phyloP scores from a whole-genome alignment of 192 early-diverging fungal species.

The Linnemannia schmuckeri region DNA sequence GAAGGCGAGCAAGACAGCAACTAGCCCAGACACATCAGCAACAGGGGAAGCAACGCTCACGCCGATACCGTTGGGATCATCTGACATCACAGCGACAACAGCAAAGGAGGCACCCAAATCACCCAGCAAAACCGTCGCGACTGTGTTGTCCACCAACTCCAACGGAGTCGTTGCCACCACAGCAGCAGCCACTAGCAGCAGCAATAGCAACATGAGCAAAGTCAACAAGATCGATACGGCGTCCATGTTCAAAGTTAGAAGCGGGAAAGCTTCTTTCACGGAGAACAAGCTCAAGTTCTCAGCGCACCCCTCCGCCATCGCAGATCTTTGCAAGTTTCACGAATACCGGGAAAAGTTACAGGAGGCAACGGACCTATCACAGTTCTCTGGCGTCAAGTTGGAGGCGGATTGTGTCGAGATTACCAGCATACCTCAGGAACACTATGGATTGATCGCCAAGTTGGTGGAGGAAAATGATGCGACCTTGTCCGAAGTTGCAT shows the following conservation, averaged over 20 bases:
- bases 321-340: conserved; percentile 44
- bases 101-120: conserved; percentile 12
- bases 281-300: conserved; percentile 49
- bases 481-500: conserved; percentile 19
- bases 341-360: conserved; percentile 34
- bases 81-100: not conserved
- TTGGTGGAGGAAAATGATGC: conserved; percentile 45
- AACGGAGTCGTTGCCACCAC: not conserved
- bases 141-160: not conserved
- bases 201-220: conserved; percentile 17
- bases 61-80: not conserved
- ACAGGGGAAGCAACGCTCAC: not conserved
- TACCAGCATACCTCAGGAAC: conserved; percentile 30
- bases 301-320: conserved; percentile 39
- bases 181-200: conserved; percentile 2
- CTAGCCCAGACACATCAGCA: not conserved
- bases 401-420: conserved; percentile 31
- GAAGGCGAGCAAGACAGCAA: conserved; percentile 1
- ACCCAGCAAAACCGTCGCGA: conserved; percentile 7
- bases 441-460: conserved; percentile 42
- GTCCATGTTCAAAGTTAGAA: conserved; percentile 51
- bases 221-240: conserved; percentile 41
- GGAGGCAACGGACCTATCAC: conserved; percentile 14
- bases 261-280: conserved; percentile 45
- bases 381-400: conserved; percentile 8